A percentile compares a stretch with the other conserved stretches of the same genome.
Conservation (phyloP, 2,329 filamentous ascomycete genomes). For the Cephalotrichum gorgonifer region DNA sequence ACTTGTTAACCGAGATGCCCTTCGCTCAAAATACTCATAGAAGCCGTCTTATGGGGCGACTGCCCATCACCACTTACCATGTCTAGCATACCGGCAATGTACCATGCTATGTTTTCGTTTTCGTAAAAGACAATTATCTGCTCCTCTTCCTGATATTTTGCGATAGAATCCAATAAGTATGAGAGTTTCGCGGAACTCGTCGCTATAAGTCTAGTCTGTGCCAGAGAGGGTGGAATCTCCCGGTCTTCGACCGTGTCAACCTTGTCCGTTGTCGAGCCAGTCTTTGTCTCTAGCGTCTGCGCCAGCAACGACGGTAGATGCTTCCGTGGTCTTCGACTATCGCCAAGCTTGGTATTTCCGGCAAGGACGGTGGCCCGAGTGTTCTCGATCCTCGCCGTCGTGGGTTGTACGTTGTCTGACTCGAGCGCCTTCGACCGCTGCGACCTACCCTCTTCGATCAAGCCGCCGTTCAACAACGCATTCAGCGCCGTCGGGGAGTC, state of each 20-base stretch:
- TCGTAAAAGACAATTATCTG: constrained; percentile 94
- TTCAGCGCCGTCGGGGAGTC: constrained; percentile 33
- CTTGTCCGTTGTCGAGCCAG: constrained; percentile 3
- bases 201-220: constrained; percentile 55
- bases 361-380: background rate
- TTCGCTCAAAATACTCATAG: too few species aligned
- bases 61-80: constrained; percentile 31
- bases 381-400: background rate
- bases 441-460: constrained; percentile 26
- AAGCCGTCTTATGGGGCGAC: background rate
- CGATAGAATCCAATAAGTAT: constrained; percentile 67
- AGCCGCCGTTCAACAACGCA: constrained; percentile 34
- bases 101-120: constrained; percentile 75
- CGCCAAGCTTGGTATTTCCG: constrained; percentile 3
- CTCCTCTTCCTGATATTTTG: constrained; percentile 56
- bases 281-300: background rate
- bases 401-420: background rate
- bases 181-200: constrained; percentile 81
- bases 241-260: constrained; percentile 8
- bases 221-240: constrained; percentile 38
- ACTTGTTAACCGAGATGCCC: background rate
- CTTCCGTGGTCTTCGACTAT: constrained; percentile 7
- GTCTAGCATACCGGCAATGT: constrained; percentile 74
- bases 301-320: background rate
- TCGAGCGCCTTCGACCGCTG: constrained; percentile 1